Conservation (phyloP, 495 filamentous ascomycete species). For the Collariella sp. region DNA sequence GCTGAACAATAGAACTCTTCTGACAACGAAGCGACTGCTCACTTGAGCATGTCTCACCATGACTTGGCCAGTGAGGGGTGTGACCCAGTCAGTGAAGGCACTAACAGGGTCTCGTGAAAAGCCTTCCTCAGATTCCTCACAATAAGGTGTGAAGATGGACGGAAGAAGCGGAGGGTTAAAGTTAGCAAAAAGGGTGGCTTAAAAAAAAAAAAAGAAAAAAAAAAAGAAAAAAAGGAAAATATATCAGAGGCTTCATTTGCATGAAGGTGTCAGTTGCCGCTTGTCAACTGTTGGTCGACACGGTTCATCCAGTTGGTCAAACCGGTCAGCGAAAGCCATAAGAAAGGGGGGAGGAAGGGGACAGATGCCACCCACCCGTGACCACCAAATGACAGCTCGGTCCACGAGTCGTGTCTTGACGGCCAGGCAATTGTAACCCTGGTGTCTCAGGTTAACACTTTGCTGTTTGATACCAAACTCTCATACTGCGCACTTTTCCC, state of each 20-base stretch:
- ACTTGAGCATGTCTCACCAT: slow-evolving; percentile 9
- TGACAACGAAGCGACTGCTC: neutral
- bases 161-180: slow-evolving; percentile 10
- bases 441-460: no score
- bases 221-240: no score
- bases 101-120: neutral
- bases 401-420: neutral
- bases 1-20: no score
- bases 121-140: neutral
- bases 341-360: slow-evolving; percentile 19
- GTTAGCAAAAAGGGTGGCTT: neutral
- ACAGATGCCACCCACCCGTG: slow-evolving; percentile 20
- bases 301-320: slow-evolving; percentile 21
- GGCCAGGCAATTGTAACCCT: neutral
- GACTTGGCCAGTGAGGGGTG: neutral
- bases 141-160: slow-evolving; percentile 3
- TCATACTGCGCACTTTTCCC: neutral
- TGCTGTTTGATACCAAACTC: neutral
- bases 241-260: neutral
- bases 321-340: neutral
- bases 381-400: slow-evolving; percentile 1
- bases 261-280: slow-evolving; percentile 17
- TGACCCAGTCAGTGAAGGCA: neutral
- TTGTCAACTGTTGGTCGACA: neutral
- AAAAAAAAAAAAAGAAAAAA: no score